phyloP scores from a whole-genome alignment of 140 eudicot species.

The Cichorium intybus region DNA sequence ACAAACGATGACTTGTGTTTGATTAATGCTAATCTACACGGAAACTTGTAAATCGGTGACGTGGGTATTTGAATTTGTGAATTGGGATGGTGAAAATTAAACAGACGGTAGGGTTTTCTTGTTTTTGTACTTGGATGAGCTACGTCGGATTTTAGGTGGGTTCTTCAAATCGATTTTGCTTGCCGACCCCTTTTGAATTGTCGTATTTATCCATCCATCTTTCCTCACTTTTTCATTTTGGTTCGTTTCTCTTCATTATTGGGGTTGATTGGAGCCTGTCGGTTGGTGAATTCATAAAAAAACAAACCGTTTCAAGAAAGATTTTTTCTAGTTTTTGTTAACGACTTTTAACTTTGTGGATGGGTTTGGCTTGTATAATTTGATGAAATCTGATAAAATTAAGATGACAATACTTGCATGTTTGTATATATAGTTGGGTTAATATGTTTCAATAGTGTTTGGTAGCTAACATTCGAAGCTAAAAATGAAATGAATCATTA shows the following conservation, averaged over 20 bases:
- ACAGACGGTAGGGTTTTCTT: constrained; percentile 21
- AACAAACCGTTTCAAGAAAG: not conserved
- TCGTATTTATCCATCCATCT: constrained; percentile 15
- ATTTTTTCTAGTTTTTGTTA: not conserved
- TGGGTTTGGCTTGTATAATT: not conserved
- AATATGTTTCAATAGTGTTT: no score
- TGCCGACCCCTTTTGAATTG: constrained; percentile 25
- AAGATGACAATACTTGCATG: no score
- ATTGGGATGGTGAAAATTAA: not conserved
- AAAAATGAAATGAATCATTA: no score
- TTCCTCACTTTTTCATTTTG: not conserved
- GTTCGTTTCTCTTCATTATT: constrained; percentile 9
- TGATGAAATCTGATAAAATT: no score
- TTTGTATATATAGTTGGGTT: not conserved
- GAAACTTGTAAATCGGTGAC: constrained; percentile 33
- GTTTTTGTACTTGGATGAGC: constrained; percentile 5
- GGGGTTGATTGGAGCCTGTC: not conserved
- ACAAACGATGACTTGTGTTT: constrained; percentile 30
- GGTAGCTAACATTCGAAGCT: no score
- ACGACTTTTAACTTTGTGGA: not conserved
- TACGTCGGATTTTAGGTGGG: constrained; percentile 23
- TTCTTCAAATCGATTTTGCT: constrained; percentile 1
- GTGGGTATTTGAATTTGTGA: constrained; percentile 29
- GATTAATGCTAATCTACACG: constrained; percentile 32
- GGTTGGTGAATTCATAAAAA: constrained; percentile 3